Evolutionary conservation across 805 yeast species (phyloP).

Genomic region (Vanderwaltozyma tropicalis): DNA sequence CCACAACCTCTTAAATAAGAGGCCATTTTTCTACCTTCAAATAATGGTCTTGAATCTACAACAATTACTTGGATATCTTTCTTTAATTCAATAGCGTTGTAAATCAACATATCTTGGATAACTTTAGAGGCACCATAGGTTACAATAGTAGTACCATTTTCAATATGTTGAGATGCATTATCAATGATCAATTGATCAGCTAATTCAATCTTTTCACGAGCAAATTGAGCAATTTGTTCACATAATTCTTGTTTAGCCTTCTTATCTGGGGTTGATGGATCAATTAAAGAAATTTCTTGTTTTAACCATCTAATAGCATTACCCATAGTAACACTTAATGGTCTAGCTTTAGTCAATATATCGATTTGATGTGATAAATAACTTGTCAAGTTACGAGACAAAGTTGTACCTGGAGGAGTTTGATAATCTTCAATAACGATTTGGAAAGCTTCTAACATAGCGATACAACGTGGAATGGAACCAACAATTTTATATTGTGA

Average conservation of each 20-base stretch:
- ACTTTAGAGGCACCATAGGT: conserved; percentile 88
- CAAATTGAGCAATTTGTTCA: conserved; percentile 66
- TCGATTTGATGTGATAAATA: conserved; percentile 90
- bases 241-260: conserved; percentile 57
- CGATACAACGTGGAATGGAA: conserved; percentile 72
- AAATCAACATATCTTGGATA: conserved; percentile 58
- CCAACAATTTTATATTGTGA: conserved; percentile 85
- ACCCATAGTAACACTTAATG: conserved; percentile 90
- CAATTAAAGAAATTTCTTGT: conserved; percentile 77
- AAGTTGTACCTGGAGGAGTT: conserved; percentile 77
- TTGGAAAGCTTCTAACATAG: conserved; percentile 79
- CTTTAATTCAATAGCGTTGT: conserved; percentile 50
- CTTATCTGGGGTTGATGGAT: conserved; percentile 48
- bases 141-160: conserved; percentile 65
- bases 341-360: conserved; percentile 80
- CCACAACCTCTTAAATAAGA: conserved; percentile 50
- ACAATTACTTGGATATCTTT: conserved; percentile 72
- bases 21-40: conserved; percentile 80
- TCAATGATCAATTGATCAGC: conserved; percentile 77
- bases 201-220: conserved; percentile 73
- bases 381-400: conserved; percentile 79
- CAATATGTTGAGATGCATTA: conserved; percentile 66
- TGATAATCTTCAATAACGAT: conserved; percentile 66
- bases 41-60: conserved; percentile 88
- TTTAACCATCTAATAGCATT: conserved; percentile 95